Percentiles rank a stretch among this genome's conserved stretches.
phyloP scores from a whole-genome alignment of 139 green algal genomes.

The Picochlorum sp. region DNA sequence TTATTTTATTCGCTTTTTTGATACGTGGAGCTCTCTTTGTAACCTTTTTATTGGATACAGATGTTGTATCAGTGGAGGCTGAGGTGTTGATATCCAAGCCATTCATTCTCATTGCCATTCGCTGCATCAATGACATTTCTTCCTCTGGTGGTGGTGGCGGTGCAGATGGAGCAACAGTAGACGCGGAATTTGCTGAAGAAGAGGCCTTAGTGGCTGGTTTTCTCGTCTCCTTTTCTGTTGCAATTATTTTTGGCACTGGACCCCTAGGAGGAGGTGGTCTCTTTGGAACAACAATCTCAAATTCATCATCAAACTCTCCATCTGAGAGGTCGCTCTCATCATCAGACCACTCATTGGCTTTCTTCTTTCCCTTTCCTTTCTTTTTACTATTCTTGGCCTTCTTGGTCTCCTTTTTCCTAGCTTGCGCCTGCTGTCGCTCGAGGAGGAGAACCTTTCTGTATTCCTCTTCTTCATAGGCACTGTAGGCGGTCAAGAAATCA shows the following conservation, averaged over 20 bases:
- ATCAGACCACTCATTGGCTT: constrained; percentile 30
- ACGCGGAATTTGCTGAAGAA: background rate
- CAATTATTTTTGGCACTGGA: background rate
- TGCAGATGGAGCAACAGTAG: background rate
- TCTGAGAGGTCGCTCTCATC: constrained; percentile 12
- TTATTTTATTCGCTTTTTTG: background rate
- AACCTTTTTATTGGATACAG: constrained; percentile 4
- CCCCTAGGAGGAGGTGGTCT: constrained; percentile 6
- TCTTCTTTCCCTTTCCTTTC: constrained; percentile 33
- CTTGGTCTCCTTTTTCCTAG: constrained; percentile 2
- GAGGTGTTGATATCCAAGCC: constrained; percentile 13
- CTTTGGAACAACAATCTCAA: background rate
- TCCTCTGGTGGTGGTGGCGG: constrained; percentile 21
- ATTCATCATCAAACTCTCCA: constrained; percentile 21
- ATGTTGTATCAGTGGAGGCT: background rate
- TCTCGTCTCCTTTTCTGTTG: background rate
- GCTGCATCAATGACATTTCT: constrained; percentile 33
- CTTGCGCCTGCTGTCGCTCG: constrained; percentile 21
- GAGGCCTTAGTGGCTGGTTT: background rate
- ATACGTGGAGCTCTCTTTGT: background rate
- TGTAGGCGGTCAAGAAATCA: constrained; percentile 47
- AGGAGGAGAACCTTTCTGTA: constrained; percentile 9
- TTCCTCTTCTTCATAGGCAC: constrained; percentile 25
- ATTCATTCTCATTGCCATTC: constrained; percentile 35
- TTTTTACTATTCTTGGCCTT: constrained; percentile 20